A percentile compares a stretch with the other conserved stretches of the same genome.
These are phyloP conservation scores for Sphagnum tenellum DNA, from an alignment of 225 moss, liverwort and hornwort species.

Conservation along the genomic window DNA sequence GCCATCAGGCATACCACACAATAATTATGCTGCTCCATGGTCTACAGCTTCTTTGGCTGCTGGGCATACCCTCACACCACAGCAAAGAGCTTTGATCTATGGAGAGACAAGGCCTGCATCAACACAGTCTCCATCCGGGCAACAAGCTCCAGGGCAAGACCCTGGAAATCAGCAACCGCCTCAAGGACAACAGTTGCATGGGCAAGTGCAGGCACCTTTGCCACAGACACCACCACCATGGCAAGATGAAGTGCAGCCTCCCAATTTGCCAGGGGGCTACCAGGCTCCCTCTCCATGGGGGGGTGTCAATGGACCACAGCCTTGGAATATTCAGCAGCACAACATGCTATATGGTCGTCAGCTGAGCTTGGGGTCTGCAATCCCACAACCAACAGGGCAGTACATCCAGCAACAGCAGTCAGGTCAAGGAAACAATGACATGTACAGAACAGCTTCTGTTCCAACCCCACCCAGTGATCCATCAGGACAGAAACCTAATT, in stretches of 20 bases:
- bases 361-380: constrained; percentile 11
- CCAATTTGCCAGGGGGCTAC: not conserved
- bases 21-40: constrained; percentile 33
- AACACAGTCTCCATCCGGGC: constrained; percentile 9
- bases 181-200: not conserved
- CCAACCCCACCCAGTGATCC: constrained; percentile 35
- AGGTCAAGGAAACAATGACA: constrained; percentile 15
- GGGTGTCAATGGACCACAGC: constrained; percentile 4
- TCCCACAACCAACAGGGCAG: constrained; percentile 7
- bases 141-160: constrained; percentile 3
- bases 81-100: constrained; percentile 14
- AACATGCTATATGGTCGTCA: constrained; percentile 31
- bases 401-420: constrained; percentile 36
- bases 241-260: constrained; percentile 7
- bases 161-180: constrained; percentile 9
- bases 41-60: constrained; percentile 5
- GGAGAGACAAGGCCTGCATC: constrained; percentile 12
- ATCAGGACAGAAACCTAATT: constrained; percentile 20
- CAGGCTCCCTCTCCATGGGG: not conserved
- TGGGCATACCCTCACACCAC: constrained; percentile 10
- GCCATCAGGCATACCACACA: constrained; percentile 7
- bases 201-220: not conserved
- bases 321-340: constrained; percentile 36
- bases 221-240: not conserved
- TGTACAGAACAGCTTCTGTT: constrained; percentile 20